Evolutionary conservation across 75 land plant genomes (phyloP).

Genomic region (Gnetum montanum): DNA sequence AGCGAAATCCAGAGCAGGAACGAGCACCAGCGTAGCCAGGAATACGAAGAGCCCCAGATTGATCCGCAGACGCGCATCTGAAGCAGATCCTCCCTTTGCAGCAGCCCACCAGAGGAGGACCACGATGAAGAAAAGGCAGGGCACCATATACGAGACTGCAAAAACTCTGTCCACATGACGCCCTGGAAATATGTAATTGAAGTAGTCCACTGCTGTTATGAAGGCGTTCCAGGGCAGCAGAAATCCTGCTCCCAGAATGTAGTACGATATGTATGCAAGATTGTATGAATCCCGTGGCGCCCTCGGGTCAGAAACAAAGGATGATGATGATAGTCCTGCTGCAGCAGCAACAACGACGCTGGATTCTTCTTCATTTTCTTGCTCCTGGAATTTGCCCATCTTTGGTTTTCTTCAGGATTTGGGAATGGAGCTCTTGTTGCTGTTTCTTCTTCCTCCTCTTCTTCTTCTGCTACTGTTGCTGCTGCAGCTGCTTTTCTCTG

Average conservation of each 20-base stretch:
- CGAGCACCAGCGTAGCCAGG: conserved; percentile 35
- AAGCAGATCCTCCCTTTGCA: too few relatives aligned
- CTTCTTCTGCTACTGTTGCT: too few relatives aligned
- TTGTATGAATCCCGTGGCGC: conserved; percentile 54
- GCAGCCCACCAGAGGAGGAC: conserved; percentile 35
- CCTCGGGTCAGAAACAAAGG: too few relatives aligned
- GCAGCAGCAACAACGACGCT: too few relatives aligned
- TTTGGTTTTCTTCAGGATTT: too few relatives aligned
- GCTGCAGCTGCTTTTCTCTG: too few relatives aligned
- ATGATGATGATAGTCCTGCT: too few relatives aligned
- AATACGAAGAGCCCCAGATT: conserved; percentile 64
- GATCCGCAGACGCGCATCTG: conserved; percentile 38
- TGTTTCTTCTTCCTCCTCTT: too few relatives aligned
- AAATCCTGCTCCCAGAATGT: conserved; percentile 70
- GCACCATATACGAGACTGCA: conserved; percentile 71
- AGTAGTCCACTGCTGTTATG: conserved; percentile 98
- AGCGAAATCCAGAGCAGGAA: conserved; percentile 63
- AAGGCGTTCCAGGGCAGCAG: conserved; percentile 99
- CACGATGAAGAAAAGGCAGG: conserved; percentile 34
- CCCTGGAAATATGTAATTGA: conserved; percentile 74
- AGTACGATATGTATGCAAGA: conserved; percentile 74
- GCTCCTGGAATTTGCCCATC: too few relatives aligned
- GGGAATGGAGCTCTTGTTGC: too few relatives aligned
- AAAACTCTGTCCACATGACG: conserved; percentile 73
- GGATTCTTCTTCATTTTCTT: too few relatives aligned